These are phyloP conservation scores for Cryoendolithus antarcticus DNA, from an alignment of 2,329 filamentous ascomycete genomes.

Conservation along the genomic window DNA sequence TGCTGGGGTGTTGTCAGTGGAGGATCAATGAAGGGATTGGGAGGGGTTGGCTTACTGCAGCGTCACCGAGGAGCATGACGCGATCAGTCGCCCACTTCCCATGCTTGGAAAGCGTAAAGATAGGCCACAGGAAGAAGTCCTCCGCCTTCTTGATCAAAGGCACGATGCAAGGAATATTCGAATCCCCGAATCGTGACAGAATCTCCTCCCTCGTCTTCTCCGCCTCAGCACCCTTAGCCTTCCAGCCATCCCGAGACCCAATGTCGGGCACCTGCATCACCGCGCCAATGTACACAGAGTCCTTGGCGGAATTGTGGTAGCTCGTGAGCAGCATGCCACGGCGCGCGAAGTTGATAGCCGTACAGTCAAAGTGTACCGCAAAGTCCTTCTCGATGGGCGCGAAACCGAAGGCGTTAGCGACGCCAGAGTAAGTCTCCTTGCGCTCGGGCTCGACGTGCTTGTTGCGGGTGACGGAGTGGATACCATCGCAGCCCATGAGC, in stretches of 20 bases:
- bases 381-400: conserved; percentile 25
- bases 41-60: conserved; percentile 23
- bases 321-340: conserved; percentile 33
- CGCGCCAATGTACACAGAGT: conserved; percentile 32
- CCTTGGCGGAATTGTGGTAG: conserved; percentile 25
- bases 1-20: conserved; percentile 16
- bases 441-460: conserved; percentile 33
- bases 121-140: conserved; percentile 35
- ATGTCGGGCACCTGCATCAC: conserved; percentile 33
- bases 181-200: conserved; percentile 28
- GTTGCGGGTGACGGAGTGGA: conserved; percentile 29
- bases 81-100: conserved; percentile 34
- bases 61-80: conserved; percentile 34
- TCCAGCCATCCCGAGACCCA: conserved; percentile 33
- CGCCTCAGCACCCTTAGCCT: conserved; percentile 30
- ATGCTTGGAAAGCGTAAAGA: conserved; percentile 31
- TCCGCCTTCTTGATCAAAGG: conserved; percentile 29
- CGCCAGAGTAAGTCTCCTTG: conserved; percentile 30
- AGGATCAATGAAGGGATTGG: not conserved
- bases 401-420: conserved; percentile 36
- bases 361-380: conserved; percentile 29
- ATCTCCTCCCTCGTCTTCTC: conserved; percentile 31
- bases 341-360: conserved; percentile 34
- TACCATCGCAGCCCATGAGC: conserved; percentile 26
- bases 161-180: conserved; percentile 25